phyloP scores from a whole-genome alignment of 2,329 filamentous ascomycete species.

The Fusarium veterinarium region DNA sequence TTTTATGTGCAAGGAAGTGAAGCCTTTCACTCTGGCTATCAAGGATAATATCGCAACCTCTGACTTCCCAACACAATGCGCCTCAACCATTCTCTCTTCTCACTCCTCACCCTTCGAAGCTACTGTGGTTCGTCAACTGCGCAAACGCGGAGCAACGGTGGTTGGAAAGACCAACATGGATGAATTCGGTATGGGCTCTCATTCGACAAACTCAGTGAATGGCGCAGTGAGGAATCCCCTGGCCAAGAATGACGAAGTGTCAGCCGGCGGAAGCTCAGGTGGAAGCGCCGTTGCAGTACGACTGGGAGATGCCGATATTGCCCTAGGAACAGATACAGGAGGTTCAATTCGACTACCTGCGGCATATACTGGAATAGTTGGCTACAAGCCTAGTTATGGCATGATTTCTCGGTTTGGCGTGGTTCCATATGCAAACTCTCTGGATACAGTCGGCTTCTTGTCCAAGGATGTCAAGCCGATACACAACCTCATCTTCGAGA shows the following conservation, averaged over 20 bases:
- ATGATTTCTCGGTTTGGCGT: constrained; percentile 87
- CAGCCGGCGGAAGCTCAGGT: constrained; percentile 90
- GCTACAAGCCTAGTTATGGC: constrained; percentile 93
- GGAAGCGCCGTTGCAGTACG: constrained; percentile 90
- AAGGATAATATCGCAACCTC: constrained; percentile 82
- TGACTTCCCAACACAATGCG: constrained; percentile 81
- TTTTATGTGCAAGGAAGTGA: constrained; percentile 36
- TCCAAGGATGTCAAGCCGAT: constrained; percentile 65
- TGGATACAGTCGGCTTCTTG: constrained; percentile 89
- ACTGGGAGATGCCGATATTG: constrained; percentile 66
- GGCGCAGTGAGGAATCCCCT: constrained; percentile 70
- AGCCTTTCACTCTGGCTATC: constrained; percentile 65
- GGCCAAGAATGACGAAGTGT: constrained; percentile 57
- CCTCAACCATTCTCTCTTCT: constrained; percentile 76
- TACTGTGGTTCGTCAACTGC: constrained; percentile 78
- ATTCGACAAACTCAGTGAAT: constrained; percentile 77
- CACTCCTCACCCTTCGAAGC: constrained; percentile 85
- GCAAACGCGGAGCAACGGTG: constrained; percentile 69
- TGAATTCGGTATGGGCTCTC: constrained; percentile 95
- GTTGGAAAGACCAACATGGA: constrained; percentile 92
- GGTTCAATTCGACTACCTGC: constrained; percentile 89
- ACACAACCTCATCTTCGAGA: constrained; percentile 63
- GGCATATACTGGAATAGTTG: constrained; percentile 84
- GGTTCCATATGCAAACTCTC: constrained; percentile 89
- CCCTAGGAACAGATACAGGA: constrained; percentile 93